Conservation (phyloP, 2,329 filamentous ascomycete genomes). For the Helminthosporium solani region DNA sequence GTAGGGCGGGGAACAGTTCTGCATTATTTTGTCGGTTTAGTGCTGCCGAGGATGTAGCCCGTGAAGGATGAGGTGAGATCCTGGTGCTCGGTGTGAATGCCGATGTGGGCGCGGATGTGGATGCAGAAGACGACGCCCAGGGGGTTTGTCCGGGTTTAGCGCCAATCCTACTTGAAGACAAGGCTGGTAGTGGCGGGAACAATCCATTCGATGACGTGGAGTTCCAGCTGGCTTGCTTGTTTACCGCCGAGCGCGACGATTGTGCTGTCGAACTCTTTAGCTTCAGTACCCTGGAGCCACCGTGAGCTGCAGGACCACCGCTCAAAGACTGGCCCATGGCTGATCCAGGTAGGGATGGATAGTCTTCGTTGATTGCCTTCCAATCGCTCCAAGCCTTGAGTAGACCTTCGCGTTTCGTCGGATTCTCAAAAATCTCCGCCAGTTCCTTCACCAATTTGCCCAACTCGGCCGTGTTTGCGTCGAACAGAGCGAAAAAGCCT, state of each 20-base stretch:
- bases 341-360: constrained; percentile 77
- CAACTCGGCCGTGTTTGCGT: constrained; percentile 75
- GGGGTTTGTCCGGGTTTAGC: constrained; percentile 40
- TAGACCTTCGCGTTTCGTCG: constrained; percentile 69
- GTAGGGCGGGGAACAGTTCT: constrained; percentile 81
- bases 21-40: constrained; percentile 24
- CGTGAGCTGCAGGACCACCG: constrained; percentile 48
- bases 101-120: constrained; percentile 9
- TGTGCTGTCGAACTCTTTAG: constrained; percentile 69
- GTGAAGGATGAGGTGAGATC: constrained; percentile 42
- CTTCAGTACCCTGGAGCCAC: constrained; percentile 64
- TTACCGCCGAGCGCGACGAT: constrained; percentile 62
- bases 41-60: constrained; percentile 30
- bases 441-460: constrained; percentile 90
- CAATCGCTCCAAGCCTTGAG: constrained; percentile 91
- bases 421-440: constrained; percentile 87
- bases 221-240: constrained; percentile 59
- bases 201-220: constrained; percentile 41
- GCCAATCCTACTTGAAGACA: constrained; percentile 30
- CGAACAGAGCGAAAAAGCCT: constrained; percentile 82
- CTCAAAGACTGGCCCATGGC: constrained; percentile 47
- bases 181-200: constrained; percentile 36
- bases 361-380: constrained; percentile 94
- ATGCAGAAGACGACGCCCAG: constrained; percentile 37
- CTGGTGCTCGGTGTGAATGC: constrained; percentile 24